A percentile compares a stretch with the other conserved stretches of the same genome.
Evolutionary conservation across 1,284 basidiomycete genomes (phyloP).

Genomic region (Leccinum pallidistipes): DNA sequence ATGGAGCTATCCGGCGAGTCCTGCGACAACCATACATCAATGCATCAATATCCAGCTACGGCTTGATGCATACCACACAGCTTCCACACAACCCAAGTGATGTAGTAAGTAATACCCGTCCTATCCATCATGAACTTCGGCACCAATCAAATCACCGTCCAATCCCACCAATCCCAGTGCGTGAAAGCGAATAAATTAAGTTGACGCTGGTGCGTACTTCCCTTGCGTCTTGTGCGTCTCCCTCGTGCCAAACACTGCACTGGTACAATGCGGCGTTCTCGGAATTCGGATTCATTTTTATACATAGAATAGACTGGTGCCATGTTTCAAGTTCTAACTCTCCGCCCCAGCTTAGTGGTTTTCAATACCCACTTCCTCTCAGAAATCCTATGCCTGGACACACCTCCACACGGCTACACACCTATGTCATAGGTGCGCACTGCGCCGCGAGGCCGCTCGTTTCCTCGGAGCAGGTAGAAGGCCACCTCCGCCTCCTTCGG

Average conservation of each 20-base stretch:
- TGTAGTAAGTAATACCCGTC: constrained; percentile 5
- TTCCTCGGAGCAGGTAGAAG: constrained; percentile 24
- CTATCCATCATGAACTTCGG: constrained; percentile 4
- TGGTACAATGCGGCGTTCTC: constrained; percentile 9
- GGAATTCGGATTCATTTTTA: constrained; percentile 11
- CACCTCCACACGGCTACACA: background rate
- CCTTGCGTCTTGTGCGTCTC: background rate
- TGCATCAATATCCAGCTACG: background rate
- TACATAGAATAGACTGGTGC: constrained; percentile 2
- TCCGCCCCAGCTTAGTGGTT: background rate
- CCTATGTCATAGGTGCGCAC: constrained; percentile 22
- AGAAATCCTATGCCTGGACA: constrained; percentile 6
- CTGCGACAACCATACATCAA: background rate
- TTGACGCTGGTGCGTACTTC: background rate
- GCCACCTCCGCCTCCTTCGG: constrained; percentile 33
- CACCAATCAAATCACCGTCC: constrained; percentile 5
- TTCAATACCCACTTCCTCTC: background rate
- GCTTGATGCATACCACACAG: constrained; percentile 10
- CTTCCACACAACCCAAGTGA: background rate
- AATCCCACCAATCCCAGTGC: background rate
- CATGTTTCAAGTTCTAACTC: constrained; percentile 1
- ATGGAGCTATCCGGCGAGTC: background rate
- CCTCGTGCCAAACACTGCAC: constrained; percentile 13
- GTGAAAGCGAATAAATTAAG: background rate
- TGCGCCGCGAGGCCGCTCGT: constrained; percentile 23